Evolutionary conservation across 768 basidiomycete genomes (phyloP), one percentile per base, ranked within the genome.

Genomic region (Mrakia blollopis): DNA sequence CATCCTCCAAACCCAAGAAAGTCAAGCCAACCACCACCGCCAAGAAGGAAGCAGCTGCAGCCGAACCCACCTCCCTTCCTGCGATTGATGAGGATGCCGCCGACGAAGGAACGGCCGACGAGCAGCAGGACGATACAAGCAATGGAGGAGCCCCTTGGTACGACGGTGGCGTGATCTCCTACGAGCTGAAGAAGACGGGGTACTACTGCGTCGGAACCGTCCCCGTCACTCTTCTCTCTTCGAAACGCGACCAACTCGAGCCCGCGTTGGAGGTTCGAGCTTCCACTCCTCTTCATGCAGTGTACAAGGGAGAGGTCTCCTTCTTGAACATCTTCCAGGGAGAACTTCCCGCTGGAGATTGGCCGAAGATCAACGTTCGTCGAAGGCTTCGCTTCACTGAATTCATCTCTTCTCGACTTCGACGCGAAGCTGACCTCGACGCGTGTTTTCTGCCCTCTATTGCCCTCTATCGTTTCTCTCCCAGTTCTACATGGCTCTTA

Each of bases 361-460:
- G 98, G 83, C 97, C 97, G 16, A 98, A 98, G 89, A 92, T 98
- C 83, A 91, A 89, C 76, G 94, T 97, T 83, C 80, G 92, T 83
- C 44, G 5, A 41, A 41, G 6, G 39, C 39, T 41, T 41, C 39
- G 6, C 39, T 41, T 11, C 5, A 41, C 39, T 41, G 39, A 41
- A 41, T 6, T 11, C 6, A 5, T 11, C 39, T 41, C 39, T 41
- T 6, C 39, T 41, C 39, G 39, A 41, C 6, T 11, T 6, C 39
- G 39, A 44, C 11, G 44, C 44, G 44, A 13, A 44, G 44, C 44
- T 68, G 37, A 37, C n/a, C 8, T 32, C 14, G 39, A 44, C 67
- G 35, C 35, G 16, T 2, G n/a, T n/a, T n/a, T 7, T 5, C 39
- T 41, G 65, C 32, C 65, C 35, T n/a, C 37, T 3, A 25, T 21